Evolutionary conservation across 805 yeast species (phyloP).

Genomic region (Ogataea salicorniae): DNA sequence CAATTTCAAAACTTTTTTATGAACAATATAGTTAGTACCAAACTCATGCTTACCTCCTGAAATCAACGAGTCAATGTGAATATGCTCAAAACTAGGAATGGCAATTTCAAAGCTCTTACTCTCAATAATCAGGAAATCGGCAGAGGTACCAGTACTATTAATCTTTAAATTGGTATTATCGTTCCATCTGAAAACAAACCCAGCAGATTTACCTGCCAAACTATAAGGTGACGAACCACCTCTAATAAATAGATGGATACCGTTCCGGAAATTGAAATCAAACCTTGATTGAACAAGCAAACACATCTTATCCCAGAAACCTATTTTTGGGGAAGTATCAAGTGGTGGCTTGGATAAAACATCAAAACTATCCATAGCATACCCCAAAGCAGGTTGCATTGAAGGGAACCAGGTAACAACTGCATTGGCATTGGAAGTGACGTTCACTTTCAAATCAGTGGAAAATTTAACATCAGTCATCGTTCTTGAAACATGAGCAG

Average conservation of each 20-base stretch:
- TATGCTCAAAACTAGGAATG: conserved; percentile 43
- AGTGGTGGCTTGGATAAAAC: conserved; percentile 64
- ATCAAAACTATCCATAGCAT: conserved; percentile 62
- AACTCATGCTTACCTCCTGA: conserved; percentile 12
- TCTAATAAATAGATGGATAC: conserved; percentile 59
- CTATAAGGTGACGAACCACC: conserved; percentile 57
- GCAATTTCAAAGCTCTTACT: conserved; percentile 55
- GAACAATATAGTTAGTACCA: conserved; percentile 34
- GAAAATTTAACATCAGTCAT: conserved; percentile 57
- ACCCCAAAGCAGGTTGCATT: conserved; percentile 53
- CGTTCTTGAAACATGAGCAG: conserved; percentile 54
- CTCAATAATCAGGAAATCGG: conserved; percentile 46
- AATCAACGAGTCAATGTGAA: conserved; percentile 24
- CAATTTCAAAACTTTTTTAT: conserved; percentile 54
- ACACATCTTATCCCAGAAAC: conserved; percentile 69
- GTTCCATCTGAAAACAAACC: conserved; percentile 62
- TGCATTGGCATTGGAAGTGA: conserved; percentile 43
- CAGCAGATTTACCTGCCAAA: conserved; percentile 52
- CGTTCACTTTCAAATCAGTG: conserved; percentile 42
- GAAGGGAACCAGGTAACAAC: conserved; percentile 61
- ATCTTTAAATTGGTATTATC: conserved; percentile 45
- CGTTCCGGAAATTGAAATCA: conserved; percentile 41
- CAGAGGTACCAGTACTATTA: conserved; percentile 45
- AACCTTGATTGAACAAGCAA: conserved; percentile 50
- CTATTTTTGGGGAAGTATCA: conserved; percentile 58